Evolutionary conservation across 352 stramenopile species (phyloP), one percentile per base, ranked within the genome.

Genomic region (Pythium phragmiticola): DNA sequence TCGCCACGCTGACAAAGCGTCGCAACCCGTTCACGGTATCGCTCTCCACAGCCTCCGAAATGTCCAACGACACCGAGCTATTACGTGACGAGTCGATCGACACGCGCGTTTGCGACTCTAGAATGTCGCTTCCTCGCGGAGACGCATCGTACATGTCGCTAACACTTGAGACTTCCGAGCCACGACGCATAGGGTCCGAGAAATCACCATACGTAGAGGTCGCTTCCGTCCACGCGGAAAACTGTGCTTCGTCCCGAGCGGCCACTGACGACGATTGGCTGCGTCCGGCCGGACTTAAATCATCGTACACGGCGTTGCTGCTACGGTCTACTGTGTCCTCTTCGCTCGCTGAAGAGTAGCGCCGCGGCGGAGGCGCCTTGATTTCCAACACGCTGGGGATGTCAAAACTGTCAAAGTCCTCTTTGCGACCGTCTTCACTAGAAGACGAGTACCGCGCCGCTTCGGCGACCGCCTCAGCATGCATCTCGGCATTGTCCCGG

Each of bases 71-170:
- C 33, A 9, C 7, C 12, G n/a, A 43, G 19, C 49, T 59, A 21
- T 28, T 34, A 0, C 42, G 36, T 13, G 49, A 65, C 21, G 26
- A 41, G 3, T 16, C 50, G 11, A 30, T 33, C n/a, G 54, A 63
- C 4, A 13, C 28, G 17, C 39, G 62, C 3, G 54, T n/a, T 1
- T 58, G 54, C 17, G 26, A 39, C 49, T 57, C 36, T 43, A 57
- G 7, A 36, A 45, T 46, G 26, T 70, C 63, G 37, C 63, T 70
- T 9, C 17, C 41, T 2, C 63, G 63, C 7, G 63, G 63, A 7
- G 63, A 70, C 0, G 52, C 50, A 33, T 70, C 63, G 57, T 70
- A 70, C 50, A 66, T 60, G 30, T 70, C 64, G 21, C 57, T 65
- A 21, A 63, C 14, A 14, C n/a, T 52, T 21, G 64, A 69, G 8